phyloP scores from a whole-genome alignment of 2,329 filamentous ascomycete genomes.

The Stachybotrys chlorohalonatus region DNA sequence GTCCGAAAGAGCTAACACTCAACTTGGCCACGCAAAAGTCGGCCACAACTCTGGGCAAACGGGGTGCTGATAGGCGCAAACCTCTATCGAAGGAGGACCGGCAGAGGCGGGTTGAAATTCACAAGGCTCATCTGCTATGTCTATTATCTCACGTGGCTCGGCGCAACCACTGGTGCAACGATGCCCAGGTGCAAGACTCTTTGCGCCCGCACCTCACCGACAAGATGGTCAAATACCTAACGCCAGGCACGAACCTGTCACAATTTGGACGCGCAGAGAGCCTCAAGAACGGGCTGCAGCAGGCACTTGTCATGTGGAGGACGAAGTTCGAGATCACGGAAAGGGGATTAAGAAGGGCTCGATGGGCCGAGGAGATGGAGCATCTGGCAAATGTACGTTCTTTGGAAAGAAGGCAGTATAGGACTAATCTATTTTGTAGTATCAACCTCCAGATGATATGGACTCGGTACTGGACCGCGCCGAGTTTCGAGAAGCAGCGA shows the following conservation, averaged over 20 bases:
- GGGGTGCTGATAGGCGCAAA: slow-evolving; percentile 33
- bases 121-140: slow-evolving; percentile 79
- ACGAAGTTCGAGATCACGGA: slow-evolving; percentile 62
- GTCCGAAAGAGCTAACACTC: slow-evolving; percentile 34
- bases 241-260: slow-evolving; percentile 55
- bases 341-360: slow-evolving; percentile 57
- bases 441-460: slow-evolving; percentile 48
- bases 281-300: slow-evolving; percentile 69
- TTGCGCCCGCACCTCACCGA: slow-evolving; percentile 57
- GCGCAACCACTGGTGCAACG: slow-evolving; percentile 87
- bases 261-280: slow-evolving; percentile 71
- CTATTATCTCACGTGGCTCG: slow-evolving; percentile 67
- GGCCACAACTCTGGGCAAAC: slow-evolving; percentile 18
- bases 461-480: slow-evolving; percentile 60
- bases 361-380: slow-evolving; percentile 65
- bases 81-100: slow-evolving; percentile 46
- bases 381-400: slow-evolving; percentile 47
- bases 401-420: background rate
- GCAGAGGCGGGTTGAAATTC: slow-evolving; percentile 58
- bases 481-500: slow-evolving; percentile 67
- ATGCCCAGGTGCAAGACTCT: slow-evolving; percentile 55
- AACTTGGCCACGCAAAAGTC: slow-evolving; percentile 40
- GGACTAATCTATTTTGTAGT: slow-evolving; percentile 28
- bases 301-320: slow-evolving; percentile 58
- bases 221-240: slow-evolving; percentile 58